A percentile compares a stretch with the other conserved stretches of the same genome.
These are phyloP conservation scores for Colletotrichum sp. DNA, from an alignment of 2,329 filamentous ascomycete species.

Conservation along the genomic window DNA sequence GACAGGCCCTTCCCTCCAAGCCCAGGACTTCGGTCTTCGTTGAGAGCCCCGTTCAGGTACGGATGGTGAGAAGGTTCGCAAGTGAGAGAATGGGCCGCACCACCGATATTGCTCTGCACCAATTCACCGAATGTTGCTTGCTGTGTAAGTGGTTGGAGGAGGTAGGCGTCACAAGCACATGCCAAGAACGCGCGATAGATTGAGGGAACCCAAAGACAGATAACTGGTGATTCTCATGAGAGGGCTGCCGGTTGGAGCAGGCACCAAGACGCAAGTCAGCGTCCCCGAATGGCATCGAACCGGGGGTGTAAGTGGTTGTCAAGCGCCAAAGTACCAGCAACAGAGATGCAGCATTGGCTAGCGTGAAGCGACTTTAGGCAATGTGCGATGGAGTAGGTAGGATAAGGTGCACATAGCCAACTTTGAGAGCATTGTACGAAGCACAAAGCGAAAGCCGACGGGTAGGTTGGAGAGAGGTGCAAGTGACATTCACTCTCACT, in stretches of 20 bases:
- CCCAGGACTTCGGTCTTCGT: constrained; percentile 22
- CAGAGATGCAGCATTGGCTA: not conserved
- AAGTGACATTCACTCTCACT: not conserved
- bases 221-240: not conserved
- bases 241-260: not conserved
- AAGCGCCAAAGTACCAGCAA: not conserved
- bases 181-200: not conserved
- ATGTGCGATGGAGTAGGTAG: not conserved
- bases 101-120: not conserved
- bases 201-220: constrained; percentile 6
- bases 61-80: not conserved
- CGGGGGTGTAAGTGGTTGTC: not conserved
- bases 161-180: not conserved
- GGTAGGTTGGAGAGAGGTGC: not conserved
- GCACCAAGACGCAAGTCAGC: constrained; percentile 16
- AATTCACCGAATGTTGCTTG: not conserved
- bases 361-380: not conserved
- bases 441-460: not conserved
- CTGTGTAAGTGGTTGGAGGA: not conserved
- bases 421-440: not conserved
- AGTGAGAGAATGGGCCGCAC: not conserved
- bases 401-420: not conserved
- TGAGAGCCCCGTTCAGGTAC: not conserved
- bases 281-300: not conserved
- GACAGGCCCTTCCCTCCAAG: constrained; percentile 26